Percentiles rank a stretch among this genome's conserved stretches.
Conservation (phyloP, 2,329 filamentous ascomycete genomes). For the Fusarium bulbicola region DNA sequence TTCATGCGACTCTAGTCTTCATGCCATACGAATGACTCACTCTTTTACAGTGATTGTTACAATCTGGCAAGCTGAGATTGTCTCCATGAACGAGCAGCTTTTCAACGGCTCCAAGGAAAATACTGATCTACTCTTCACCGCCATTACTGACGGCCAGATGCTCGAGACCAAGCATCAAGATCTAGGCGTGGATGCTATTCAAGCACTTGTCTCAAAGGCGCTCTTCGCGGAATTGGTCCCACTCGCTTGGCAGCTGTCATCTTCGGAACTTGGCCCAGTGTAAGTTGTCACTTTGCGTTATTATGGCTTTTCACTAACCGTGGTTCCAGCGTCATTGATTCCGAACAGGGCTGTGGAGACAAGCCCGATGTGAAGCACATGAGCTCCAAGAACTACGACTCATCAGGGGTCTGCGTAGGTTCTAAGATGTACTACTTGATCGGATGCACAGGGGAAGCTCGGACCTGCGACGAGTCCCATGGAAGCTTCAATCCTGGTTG, state of each 20-base stretch:
- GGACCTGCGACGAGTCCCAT: neutral
- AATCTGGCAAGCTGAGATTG: neutral
- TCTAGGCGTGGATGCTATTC: neutral
- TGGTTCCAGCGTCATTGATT: neutral
- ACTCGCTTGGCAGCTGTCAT: neutral
- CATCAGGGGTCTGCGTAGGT: neutral
- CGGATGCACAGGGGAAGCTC: neutral
- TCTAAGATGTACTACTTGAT: neutral
- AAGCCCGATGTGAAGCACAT: neutral
- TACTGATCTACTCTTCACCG: neutral
- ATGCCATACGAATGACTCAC: rapidly evolving
- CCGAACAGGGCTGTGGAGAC: neutral
- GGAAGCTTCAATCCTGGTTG: neutral
- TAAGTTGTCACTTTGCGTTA: neutral
- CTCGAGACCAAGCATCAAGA: neutral
- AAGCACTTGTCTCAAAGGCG: neutral
- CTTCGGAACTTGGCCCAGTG: neutral
- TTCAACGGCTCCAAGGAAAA: neutral
- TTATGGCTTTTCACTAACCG: neutral
- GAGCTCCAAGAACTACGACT: neutral
- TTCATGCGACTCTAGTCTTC: rapidly evolving
- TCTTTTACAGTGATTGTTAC: neutral
- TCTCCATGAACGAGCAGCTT: neutral
- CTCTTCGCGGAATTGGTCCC: neutral
- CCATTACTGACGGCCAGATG: neutral